phyloP scores from a whole-genome alignment of 75 land plant species.

The Gnetum montanum region DNA sequence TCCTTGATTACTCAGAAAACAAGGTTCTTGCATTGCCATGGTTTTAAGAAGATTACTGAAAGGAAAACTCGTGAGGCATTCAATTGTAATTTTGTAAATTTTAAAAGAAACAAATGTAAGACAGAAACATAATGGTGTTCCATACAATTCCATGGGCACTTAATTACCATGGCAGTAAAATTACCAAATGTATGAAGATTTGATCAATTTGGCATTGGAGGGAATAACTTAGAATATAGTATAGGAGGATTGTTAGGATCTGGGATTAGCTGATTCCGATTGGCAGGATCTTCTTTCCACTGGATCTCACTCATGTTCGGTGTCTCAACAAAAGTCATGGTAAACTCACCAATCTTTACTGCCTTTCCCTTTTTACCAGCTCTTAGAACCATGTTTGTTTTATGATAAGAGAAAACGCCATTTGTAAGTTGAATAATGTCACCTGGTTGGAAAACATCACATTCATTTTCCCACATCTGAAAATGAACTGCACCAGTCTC shows the following conservation, averaged over 20 bases:
- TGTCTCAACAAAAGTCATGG: conserved; percentile 69
- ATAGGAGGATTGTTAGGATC: conserved; percentile 26
- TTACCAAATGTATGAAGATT: too few relatives aligned
- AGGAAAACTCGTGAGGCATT: too few relatives aligned
- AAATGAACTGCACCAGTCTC: conserved; percentile 79
- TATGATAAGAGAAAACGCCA: conserved; percentile 74
- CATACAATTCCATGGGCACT: too few relatives aligned
- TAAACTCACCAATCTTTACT: conserved; percentile 82
- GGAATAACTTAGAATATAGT: conserved; percentile 35
- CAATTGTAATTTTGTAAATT: too few relatives aligned
- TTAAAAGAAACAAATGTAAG: too few relatives aligned
- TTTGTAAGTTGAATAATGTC: conserved; percentile 56
- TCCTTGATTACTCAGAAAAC: too few relatives aligned
- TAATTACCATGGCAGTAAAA: too few relatives aligned
- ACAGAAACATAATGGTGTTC: too few relatives aligned
- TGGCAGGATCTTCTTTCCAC: conserved; percentile 57
- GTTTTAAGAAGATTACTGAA: too few relatives aligned
- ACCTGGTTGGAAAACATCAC: conserved; percentile 70
- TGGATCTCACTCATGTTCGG: conserved; percentile 87
- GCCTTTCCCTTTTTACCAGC: conserved; percentile 79
- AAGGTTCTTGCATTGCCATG: too few relatives aligned
- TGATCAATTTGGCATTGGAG: conserved; percentile 12
- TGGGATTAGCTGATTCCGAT: conserved; percentile 34
- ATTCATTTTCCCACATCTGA: conserved; percentile 80
- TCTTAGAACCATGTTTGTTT: conserved; percentile 47